Conservation (phyloP, 2,329 filamentous ascomycete genomes). For the Aureobasidium sp. region DNA sequence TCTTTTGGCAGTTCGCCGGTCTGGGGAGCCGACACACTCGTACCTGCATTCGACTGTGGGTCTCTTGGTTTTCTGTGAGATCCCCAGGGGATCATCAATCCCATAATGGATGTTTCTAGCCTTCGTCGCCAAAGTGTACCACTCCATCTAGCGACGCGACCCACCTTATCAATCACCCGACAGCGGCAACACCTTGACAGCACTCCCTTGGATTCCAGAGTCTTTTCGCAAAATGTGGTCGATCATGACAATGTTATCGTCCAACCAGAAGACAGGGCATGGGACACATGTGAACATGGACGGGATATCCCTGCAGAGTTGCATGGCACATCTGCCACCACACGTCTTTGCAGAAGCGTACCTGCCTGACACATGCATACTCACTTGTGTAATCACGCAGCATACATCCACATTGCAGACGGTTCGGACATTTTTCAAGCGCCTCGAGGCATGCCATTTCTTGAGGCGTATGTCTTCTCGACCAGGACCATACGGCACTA, state of each 20-base stretch:
- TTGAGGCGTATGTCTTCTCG: not conserved
- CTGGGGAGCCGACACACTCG: not conserved
- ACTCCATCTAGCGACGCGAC: not conserved
- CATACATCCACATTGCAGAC: not conserved
- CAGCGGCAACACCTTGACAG: not conserved
- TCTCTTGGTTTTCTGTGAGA: not conserved
- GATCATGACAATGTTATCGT: not conserved
- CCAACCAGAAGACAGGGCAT: not conserved
- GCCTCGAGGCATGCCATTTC: not conserved
- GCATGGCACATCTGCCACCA: not conserved
- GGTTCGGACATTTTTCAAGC: slow-evolving; percentile 1
- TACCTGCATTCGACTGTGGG: not conserved
- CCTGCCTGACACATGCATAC: not conserved
- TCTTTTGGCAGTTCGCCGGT: not conserved
- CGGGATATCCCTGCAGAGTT: not conserved
- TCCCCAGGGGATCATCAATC: not conserved
- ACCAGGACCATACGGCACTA: not conserved
- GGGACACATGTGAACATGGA: not conserved
- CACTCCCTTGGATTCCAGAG: not conserved
- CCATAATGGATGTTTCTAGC: not conserved
- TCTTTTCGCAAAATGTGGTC: not conserved
- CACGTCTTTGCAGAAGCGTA: not conserved
- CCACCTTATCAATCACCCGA: not conserved
- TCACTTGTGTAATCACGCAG: not conserved
- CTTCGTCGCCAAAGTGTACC: not conserved